A percentile compares a stretch with the other conserved stretches of the same genome.
Evolutionary conservation across 2,329 filamentous ascomycete genomes (phyloP).

Genomic region (Onygena corvina): DNA sequence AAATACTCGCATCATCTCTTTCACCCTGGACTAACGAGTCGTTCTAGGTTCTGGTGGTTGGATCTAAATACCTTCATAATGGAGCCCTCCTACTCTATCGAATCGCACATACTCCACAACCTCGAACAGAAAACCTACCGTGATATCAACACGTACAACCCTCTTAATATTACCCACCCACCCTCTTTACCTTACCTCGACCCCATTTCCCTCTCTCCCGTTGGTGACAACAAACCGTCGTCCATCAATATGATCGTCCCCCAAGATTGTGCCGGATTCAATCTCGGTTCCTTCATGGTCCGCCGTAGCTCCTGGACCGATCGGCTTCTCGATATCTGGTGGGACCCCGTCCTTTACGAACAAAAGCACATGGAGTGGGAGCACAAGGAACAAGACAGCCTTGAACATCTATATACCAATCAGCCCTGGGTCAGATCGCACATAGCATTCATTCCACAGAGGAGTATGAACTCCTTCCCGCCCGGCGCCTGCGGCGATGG

Average conservation of each 20-base stretch:
- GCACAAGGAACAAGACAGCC: constrained; percentile 93
- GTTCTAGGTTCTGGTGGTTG: constrained; percentile 89
- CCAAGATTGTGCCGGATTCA: constrained; percentile 93
- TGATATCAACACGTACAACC: constrained; percentile 94
- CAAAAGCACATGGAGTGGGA: constrained; percentile 99
- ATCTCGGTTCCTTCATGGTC: constrained; percentile 89
- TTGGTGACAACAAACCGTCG: constrained; percentile 62
- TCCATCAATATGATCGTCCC: constrained; percentile 82
- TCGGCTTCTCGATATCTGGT: constrained; percentile 87
- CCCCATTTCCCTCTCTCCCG: constrained; percentile 53
- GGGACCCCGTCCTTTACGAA: constrained; percentile 95
- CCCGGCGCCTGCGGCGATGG: constrained; percentile 63
- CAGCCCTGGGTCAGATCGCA: constrained; percentile 89
- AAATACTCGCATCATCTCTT: too few species aligned
- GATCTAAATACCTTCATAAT: constrained; percentile 97
- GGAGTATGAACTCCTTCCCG: constrained; percentile 90
- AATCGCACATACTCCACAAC: constrained; percentile 77
- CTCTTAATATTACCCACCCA: constrained; percentile 83
- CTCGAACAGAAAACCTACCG: constrained; percentile 67
- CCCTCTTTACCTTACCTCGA: constrained; percentile 65
- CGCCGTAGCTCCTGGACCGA: constrained; percentile 80
- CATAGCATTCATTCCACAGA: constrained; percentile 78
- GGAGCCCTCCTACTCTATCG: constrained; percentile 84
- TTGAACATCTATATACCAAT: constrained; percentile 80
- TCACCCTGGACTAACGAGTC: constrained; percentile 11